Conservation (phyloP, 176 grass and related monocot genomes). For the Cenchrus purpureus region DNA sequence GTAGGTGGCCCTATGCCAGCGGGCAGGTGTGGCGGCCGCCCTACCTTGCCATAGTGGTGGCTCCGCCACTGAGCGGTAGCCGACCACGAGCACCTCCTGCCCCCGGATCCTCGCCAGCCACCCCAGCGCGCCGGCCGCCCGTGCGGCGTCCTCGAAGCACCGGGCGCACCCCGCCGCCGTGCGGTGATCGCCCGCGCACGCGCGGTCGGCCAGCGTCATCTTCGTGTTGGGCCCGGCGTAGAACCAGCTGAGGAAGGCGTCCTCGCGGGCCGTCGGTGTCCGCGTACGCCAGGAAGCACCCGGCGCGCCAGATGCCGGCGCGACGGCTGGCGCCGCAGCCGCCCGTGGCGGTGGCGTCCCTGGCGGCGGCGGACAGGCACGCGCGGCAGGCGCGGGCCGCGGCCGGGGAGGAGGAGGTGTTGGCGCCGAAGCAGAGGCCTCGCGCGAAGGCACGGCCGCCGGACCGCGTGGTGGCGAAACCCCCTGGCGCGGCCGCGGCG, state of each 20-base stretch:
- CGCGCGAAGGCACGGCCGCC: neutral
- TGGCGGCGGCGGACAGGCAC: slow-evolving; percentile 23
- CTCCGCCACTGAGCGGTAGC: neutral
- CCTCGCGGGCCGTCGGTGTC: neutral
- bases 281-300: neutral
- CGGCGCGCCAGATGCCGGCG: neutral
- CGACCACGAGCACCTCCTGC: neutral
- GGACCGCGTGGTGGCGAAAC: neutral
- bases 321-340: neutral
- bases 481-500: neutral
- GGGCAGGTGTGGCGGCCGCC: too few relatives aligned
- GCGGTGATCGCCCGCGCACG: neutral
- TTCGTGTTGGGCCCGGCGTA: neutral
- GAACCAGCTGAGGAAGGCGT: neutral
- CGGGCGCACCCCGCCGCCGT: neutral
- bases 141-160: neutral
- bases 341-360: neutral
- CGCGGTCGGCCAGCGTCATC: neutral
- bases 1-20: too few relatives aligned
- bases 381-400: neutral
- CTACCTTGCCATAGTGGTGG: too few relatives aligned
- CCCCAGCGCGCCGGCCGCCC: neutral
- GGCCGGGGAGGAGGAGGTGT: neutral
- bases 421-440: neutral
- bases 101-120: neutral